A percentile compares a stretch with the other conserved stretches of the same genome.
Evolutionary conservation across 768 basidiomycete genomes (phyloP).

Genomic region (Gloeopeniophorella convolvens): DNA sequence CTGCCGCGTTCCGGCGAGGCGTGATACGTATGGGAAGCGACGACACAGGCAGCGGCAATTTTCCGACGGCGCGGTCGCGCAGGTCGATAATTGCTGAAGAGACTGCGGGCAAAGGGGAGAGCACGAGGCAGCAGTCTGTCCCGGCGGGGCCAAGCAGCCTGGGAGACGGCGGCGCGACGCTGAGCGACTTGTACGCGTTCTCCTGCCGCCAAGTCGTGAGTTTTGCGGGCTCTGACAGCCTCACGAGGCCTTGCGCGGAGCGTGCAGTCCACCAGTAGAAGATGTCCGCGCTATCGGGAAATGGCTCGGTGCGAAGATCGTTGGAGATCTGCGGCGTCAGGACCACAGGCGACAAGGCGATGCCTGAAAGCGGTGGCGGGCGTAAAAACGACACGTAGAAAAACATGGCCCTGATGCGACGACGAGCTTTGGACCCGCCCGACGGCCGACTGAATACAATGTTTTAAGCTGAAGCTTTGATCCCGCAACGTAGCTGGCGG

Average conservation of each 20-base stretch:
- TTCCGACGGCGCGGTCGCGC: conserved; percentile 36
- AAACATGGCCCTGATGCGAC: too few relatives aligned
- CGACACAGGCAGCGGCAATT: conserved; percentile 49
- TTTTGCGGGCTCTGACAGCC: conserved; percentile 44
- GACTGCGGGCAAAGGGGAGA: conserved; percentile 36
- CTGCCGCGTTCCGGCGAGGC: conserved; percentile 27
- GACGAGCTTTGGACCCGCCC: too few relatives aligned
- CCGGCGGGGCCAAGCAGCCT: conserved; percentile 23
- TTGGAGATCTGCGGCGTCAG: conserved; percentile 86
- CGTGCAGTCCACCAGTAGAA: conserved; percentile 57
- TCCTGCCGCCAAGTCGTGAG: conserved; percentile 66
- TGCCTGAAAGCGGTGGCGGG: conserved; percentile 61
- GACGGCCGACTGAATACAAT: too few relatives aligned
- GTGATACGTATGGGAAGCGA: conserved; percentile 57
- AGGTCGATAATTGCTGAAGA: conserved; percentile 36
- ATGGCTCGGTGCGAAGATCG: conserved; percentile 79
- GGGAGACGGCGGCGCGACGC: conserved; percentile 52
- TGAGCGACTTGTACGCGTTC: conserved; percentile 71
- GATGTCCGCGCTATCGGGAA: conserved; percentile 49
- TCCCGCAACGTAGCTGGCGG: too few relatives aligned
- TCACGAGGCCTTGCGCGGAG: conserved; percentile 6
- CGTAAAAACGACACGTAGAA: conserved; percentile 87
- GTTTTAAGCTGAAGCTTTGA: too few relatives aligned
- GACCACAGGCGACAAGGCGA: conserved; percentile 37
- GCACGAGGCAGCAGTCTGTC: conserved; percentile 54